These are phyloP conservation scores for Colletotrichum sp. DNA, from an alignment of 2,329 filamentous ascomycete species.

Conservation along the genomic window DNA sequence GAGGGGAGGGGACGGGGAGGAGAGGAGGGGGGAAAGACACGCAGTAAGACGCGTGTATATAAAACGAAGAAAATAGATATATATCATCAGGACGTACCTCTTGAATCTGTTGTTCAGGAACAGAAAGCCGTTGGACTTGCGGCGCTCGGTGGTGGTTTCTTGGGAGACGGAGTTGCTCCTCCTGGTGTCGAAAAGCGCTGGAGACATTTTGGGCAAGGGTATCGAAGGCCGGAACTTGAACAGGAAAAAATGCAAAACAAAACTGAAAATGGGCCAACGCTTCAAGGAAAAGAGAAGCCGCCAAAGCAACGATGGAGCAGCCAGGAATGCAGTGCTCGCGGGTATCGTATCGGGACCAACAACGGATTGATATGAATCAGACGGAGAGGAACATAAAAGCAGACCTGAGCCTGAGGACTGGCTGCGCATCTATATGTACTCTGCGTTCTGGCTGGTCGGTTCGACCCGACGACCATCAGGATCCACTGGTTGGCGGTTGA, in stretches of 20 bases:
- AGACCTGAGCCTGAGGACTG: not conserved
- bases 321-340: not conserved
- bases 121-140: slow-evolving; percentile 19
- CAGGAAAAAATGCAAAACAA: not conserved
- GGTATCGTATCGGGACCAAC: not conserved
- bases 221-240: slow-evolving; percentile 14
- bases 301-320: not conserved
- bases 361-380: not conserved
- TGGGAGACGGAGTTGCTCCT: not conserved
- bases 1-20: too few relatives aligned
- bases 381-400: not conserved
- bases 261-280: slow-evolving; percentile 1
- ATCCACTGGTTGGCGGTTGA: not conserved
- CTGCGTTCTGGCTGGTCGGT: not conserved
- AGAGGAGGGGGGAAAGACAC: not conserved
- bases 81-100: not conserved
- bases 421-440: slow-evolving; percentile 14
- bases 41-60: not conserved
- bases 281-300: not conserved
- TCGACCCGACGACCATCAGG: not conserved
- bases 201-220: slow-evolving; percentile 16
- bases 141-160: not conserved
- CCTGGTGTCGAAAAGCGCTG: slow-evolving; percentile 14
- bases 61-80: not conserved
- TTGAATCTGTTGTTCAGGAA: slow-evolving; percentile 21